These are phyloP conservation scores for Zalerion maritima DNA, from an alignment of 495 filamentous ascomycete genomes.

Conservation along the genomic window DNA sequence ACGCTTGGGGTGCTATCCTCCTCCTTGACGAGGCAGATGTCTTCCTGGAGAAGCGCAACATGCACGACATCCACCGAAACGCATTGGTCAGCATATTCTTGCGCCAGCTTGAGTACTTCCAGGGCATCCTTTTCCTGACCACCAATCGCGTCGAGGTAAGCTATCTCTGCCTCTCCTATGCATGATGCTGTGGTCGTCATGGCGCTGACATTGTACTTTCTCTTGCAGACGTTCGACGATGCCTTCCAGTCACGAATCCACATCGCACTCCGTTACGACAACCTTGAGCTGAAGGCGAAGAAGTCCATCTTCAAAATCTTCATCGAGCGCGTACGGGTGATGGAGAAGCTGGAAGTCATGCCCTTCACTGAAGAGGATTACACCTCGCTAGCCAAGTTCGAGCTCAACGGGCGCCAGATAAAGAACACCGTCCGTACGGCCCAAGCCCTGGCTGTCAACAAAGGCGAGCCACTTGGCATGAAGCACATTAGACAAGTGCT, in stretches of 20 bases:
- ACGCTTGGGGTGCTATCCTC: constrained; percentile 72
- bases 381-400: constrained; percentile 49
- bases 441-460: constrained; percentile 71
- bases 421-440: constrained; percentile 85
- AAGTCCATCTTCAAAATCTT: constrained; percentile 81
- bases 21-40: constrained; percentile 70
- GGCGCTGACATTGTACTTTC: constrained; percentile 28
- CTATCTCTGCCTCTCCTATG: background rate
- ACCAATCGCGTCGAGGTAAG: constrained; percentile 58
- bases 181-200: background rate
- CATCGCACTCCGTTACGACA: constrained; percentile 64
- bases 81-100: constrained; percentile 65
- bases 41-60: constrained; percentile 58
- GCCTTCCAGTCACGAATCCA: constrained; percentile 47
- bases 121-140: constrained; percentile 67
- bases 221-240: constrained; percentile 44
- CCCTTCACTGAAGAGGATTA: constrained; percentile 57
- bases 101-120: constrained; percentile 58
- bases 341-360: constrained; percentile 44
- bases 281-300: constrained; percentile 60
- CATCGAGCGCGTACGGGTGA: constrained; percentile 48
- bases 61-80: constrained; percentile 60
- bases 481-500: constrained; percentile 71
- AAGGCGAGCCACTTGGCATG: constrained; percentile 55
- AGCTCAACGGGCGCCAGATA: constrained; percentile 87